Conservation (phyloP, 2,329 filamentous ascomycete species). For the Lasiodiplodia hormozganensis region DNA sequence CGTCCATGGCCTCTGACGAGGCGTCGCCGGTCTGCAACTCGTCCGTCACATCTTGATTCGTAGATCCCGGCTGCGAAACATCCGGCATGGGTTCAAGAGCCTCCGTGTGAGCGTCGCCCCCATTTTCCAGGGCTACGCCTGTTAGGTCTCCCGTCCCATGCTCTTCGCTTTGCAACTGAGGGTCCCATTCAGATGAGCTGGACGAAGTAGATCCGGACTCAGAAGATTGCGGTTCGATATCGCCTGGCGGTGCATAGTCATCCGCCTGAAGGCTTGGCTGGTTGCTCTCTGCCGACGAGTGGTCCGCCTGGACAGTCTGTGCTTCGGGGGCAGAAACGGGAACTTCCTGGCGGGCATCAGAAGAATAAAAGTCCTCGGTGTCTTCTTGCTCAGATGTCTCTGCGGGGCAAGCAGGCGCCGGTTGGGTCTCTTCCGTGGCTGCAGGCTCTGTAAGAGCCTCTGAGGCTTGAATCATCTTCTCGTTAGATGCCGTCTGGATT, state of each 20-base stretch:
- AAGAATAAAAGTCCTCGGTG: slow-evolving; percentile 46
- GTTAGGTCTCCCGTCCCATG: neutral
- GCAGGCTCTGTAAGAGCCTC: neutral
- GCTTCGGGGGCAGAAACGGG: too few relatives aligned
- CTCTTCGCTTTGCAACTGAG: neutral
- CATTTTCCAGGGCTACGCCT: neutral
- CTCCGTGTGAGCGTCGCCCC: neutral
- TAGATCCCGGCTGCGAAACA: neutral
- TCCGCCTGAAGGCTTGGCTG: slow-evolving; percentile 2
- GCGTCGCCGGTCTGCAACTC: slow-evolving; percentile 36
- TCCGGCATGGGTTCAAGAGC: neutral
- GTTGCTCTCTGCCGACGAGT: neutral
- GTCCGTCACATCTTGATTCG: slow-evolving; percentile 22
- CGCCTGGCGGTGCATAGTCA: slow-evolving; percentile 30
- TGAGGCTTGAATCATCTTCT: neutral
- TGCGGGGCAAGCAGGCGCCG: neutral
- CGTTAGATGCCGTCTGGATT: neutral
- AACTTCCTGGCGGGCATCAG: slow-evolving; percentile 33
- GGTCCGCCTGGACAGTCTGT: neutral
- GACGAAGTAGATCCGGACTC: slow-evolving; percentile 26
- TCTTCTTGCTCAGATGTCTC: slow-evolving; percentile 31
- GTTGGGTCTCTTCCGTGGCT: neutral
- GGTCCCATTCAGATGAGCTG: neutral
- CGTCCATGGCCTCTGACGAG: slow-evolving; percentile 26
- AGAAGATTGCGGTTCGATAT: slow-evolving; percentile 34